Evolutionary conservation across 2,329 filamentous ascomycete genomes (phyloP).

Genomic region (Colletotrichum neosansevieriae): DNA sequence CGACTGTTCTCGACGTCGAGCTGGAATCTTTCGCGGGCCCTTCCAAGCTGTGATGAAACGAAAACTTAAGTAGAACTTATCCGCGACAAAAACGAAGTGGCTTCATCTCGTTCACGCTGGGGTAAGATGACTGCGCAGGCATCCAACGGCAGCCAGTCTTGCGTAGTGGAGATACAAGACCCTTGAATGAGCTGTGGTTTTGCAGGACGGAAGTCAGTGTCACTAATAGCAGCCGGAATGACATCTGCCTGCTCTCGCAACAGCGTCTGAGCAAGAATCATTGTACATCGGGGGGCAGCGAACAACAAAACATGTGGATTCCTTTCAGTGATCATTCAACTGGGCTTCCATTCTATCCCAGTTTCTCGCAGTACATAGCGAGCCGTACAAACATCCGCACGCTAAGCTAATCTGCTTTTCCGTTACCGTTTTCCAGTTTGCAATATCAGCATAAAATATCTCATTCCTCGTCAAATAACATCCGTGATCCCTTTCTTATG

Average conservation of each 20-base stretch:
- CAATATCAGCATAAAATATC: neutral
- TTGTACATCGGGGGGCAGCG: too few species aligned
- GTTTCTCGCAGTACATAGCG: constrained; percentile 15
- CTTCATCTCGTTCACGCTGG: too few species aligned
- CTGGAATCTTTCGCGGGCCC: neutral
- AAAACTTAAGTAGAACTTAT: too few species aligned
- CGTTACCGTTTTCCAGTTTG: constrained; percentile 5
- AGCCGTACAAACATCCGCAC: constrained; percentile 24
- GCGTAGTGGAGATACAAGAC: too few species aligned
- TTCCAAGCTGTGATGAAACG: neutral
- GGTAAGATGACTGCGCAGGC: too few species aligned
- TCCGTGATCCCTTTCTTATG: constrained; percentile 30
- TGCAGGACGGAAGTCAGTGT: too few species aligned
- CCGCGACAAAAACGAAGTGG: too few species aligned
- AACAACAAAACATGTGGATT: neutral
- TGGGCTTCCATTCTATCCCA: constrained; percentile 18
- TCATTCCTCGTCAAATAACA: constrained; percentile 2
- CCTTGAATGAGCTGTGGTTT: too few species aligned
- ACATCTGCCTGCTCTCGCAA: too few species aligned
- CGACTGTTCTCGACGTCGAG: neutral
- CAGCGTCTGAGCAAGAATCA: too few species aligned
- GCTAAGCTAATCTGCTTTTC: constrained; percentile 15
- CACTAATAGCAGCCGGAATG: too few species aligned
- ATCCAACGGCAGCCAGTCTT: too few species aligned
- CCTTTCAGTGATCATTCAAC: neutral